phyloP scores from a whole-genome alignment of 495 filamentous ascomycete genomes.

The Platismatia glauca region DNA sequence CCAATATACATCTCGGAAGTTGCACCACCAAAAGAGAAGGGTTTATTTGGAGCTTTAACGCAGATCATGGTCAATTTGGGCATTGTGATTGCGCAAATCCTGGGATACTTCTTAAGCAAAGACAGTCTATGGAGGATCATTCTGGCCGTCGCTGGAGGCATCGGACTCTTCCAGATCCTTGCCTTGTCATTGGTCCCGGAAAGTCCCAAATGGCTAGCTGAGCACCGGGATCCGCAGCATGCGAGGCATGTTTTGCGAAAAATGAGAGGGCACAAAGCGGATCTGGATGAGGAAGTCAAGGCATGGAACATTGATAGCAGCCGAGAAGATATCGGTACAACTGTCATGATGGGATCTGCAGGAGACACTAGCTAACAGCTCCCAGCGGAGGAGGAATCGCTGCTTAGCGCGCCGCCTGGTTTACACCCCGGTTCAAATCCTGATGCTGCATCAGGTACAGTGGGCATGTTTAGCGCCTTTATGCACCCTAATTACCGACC shows the following conservation, averaged over 20 bases:
- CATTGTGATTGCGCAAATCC: slow-evolving; percentile 70
- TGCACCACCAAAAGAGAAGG: slow-evolving; percentile 66
- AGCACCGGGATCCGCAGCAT: slow-evolving; percentile 47
- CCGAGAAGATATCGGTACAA: slow-evolving; percentile 33
- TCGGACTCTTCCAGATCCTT: slow-evolving; percentile 56
- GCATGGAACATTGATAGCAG: slow-evolving; percentile 45
- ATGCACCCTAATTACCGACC: slow-evolving; percentile 58
- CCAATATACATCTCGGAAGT: slow-evolving; percentile 94
- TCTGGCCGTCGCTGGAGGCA: slow-evolving; percentile 58
- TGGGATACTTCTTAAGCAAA: slow-evolving; percentile 79
- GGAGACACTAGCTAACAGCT: background rate
- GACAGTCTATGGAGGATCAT: slow-evolving; percentile 75
- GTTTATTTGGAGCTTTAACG: slow-evolving; percentile 84
- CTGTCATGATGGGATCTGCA: background rate
- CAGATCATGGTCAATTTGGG: slow-evolving; percentile 94
- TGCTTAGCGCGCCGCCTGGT: slow-evolving; percentile 35
- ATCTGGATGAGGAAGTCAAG: slow-evolving; percentile 66
- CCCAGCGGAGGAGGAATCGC: slow-evolving; percentile 37
- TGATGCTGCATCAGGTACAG: slow-evolving; percentile 31
- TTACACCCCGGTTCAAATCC: slow-evolving; percentile 20
- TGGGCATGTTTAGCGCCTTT: slow-evolving; percentile 61
- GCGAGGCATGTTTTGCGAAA: slow-evolving; percentile 61
- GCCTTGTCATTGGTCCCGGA: slow-evolving; percentile 68
- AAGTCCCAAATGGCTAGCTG: slow-evolving; percentile 77
- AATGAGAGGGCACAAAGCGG: slow-evolving; percentile 59